Evolutionary conservation across 257 asterid species (phyloP), one percentile per base, ranked within the genome.

Genomic region (Solanum gracilifrons): DNA sequence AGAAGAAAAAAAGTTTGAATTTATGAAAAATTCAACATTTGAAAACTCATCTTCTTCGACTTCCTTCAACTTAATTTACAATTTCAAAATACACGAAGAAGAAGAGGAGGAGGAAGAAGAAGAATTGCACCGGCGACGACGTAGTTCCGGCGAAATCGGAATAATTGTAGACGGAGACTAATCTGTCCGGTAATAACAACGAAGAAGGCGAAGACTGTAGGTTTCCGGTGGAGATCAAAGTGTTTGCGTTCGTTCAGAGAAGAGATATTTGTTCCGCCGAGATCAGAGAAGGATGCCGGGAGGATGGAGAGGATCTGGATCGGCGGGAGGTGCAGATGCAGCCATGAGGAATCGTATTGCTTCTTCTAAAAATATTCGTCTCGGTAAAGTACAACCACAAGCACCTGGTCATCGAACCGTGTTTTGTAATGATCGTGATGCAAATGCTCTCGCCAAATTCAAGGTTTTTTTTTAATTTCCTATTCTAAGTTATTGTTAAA

Each of bases 341-440:
- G 90, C 93, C 72, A 33, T 88, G 88, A 33, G 27, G 87, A 90
- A 87, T 41, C 91, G 91, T 16, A 43, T 90, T 41, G 58, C 95
- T 18, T 88, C 95, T 87, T 84, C 94, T 36, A 94, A 92, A 21
- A 92, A 95, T 85, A 96, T 96, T 87, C 98, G 97, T 73, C 92
- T 97, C 1, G 99, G 99, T 15, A 95, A 91, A 90, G 98, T 97
- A 75, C 99, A 97, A 91, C 99, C 99, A 32, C 99, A 96, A 93
- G 99, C 99, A 72, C 99, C 99, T 15, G 98, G 99, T 90, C 96
- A 95, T 87, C 92, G 99, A 86, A 97, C 98, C 90, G 98, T 96
- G 55, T 97, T 96, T 88, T 96, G 98, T 89, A 97, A 97, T 91
- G 99, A 97, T 90, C 99, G 98, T 48, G 98, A 96, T 84, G 95